Evolutionary conservation across 2,329 filamentous ascomycete species (phyloP).

Genomic region (Pestalotiopsis sp.): DNA sequence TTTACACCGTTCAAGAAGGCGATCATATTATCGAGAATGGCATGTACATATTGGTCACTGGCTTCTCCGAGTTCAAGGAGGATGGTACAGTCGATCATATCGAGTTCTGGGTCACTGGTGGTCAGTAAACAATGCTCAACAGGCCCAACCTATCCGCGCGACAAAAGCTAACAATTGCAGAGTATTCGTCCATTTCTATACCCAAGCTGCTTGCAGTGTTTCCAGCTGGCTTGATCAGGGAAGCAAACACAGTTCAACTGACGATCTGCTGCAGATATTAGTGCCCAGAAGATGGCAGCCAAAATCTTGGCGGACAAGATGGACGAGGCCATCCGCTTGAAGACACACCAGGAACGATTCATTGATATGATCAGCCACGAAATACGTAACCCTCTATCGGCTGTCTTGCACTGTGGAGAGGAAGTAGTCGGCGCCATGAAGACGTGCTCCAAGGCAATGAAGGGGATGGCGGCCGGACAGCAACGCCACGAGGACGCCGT

Average conservation of each 20-base stretch:
- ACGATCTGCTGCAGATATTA: slow-evolving; percentile 21
- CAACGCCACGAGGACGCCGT: neutral
- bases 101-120: slow-evolving; percentile 29
- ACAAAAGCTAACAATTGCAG: neutral
- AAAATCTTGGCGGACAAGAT: slow-evolving; percentile 29
- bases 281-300: slow-evolving; percentile 29
- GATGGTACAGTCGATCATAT: slow-evolving; percentile 29
- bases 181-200: neutral
- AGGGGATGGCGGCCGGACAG: neutral
- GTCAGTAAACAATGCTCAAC: neutral
- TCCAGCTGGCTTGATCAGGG: neutral
- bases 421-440: slow-evolving; percentile 30
- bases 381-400: slow-evolving; percentile 31
- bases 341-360: slow-evolving; percentile 30
- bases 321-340: slow-evolving; percentile 29
- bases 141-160: neutral
- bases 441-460: slow-evolving; percentile 15
- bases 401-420: slow-evolving; percentile 31
- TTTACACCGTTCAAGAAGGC: slow-evolving; percentile 25
- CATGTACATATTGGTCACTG: slow-evolving; percentile 24
- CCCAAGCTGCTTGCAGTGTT: neutral
- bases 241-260: neutral
- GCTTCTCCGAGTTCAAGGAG: slow-evolving; percentile 25
- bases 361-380: slow-evolving; percentile 35
- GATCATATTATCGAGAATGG: slow-evolving; percentile 25